Base-by-base conservation (phyloP, 257 asterid species). In the Fraxinus anomala region DNA sequence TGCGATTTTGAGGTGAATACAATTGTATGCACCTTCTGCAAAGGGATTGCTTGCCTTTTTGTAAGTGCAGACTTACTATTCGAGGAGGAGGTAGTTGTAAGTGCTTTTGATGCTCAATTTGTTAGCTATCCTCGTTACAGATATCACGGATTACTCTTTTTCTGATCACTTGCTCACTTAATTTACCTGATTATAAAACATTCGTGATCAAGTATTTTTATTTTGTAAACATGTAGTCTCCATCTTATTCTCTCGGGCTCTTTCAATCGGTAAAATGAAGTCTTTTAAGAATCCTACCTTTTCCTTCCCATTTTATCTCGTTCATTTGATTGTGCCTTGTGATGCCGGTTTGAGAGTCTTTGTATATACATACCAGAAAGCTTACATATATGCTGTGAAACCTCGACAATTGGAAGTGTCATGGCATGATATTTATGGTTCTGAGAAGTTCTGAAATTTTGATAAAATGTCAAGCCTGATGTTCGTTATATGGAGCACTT, bases 391-490 rank as follows among this genome's bases (percentile, higher is more conserved):
- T 68, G 31, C 23, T 24, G 26, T 42, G 44, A 42, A 39, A 40
- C 39, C 47, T 72, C 30, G 47, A 36, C 33, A 4, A 54, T 73
- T 75, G 33, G 73, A 19, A 47, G 80, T 73, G 34, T 36, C 31
- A 56, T 81, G 77, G 21, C 65, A 75, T 56, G 68, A 5, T 63
- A 16, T 80, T 80, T 37, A 21, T 33, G 67, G 63, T 66, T 59
- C 30, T 51, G 70, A 47, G 31, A 49, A 74, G 78, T 21, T 47
- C 13, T 59, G 67, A 59, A 59, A 11, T 23, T n/a, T 59, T 59
- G 28, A 23, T 59, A 8, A 59, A 59, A 59, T 59, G 21, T 56
- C 66, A 1, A n/a, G 23, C 28, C 28, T 56, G 66, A 56, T 19
- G 24, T 19, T 56, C 28, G 28, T 23, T 63, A 12, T 26, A 4